Base-by-base conservation (phyloP, 176 grass and related monocot genomes). In the Carex parvula region DNA sequence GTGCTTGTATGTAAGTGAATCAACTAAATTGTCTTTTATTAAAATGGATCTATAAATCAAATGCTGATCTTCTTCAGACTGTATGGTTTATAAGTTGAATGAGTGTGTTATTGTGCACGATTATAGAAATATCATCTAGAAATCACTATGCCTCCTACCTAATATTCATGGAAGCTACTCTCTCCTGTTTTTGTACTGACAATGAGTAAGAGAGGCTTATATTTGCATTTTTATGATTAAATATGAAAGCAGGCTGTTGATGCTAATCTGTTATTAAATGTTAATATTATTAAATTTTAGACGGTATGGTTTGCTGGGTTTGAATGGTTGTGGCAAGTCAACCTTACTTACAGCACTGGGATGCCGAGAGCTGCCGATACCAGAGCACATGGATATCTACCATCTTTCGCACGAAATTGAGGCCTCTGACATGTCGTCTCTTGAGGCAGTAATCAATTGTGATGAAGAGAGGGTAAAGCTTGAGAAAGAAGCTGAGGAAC, bases 271-370 rank as follows among this genome's bases (percentile, higher is more conserved):
- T 2, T 13, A 54, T 30, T 76, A 15, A 76, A 53, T 54, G 15
- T 54, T 26, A n/a, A 10, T 76, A 21, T 76, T 76, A 11, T 76
- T 55, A 76, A 55, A 77, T 84, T 71, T 37, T 71, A 98, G 96
- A 89, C 93, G 93, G 11, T 98, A 98, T 44, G 96, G 96, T 77
- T 88, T 98, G 81, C 91, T 98, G 64, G 96, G 96, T 64, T 88
- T 98, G 75, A 98, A 98, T 86, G 96, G 96, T 54, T 95, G 93
- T 86, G 96, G 96, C 24, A 98, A 98, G 84, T 98, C 96, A 82
- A 95, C 93, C n/a, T 90, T 95, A 54, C 96, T 98, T 81, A 70
- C 90, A 58, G 82, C 96, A 67, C 88, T 98, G 67, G 96, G 96
- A 81, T 87, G 86, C 83, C 90, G 88, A 82, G 96, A 95, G 79